These are phyloP conservation scores for Phytophthora ohioensis DNA, from an alignment of 352 stramenopile species.

Conservation along the genomic window DNA sequence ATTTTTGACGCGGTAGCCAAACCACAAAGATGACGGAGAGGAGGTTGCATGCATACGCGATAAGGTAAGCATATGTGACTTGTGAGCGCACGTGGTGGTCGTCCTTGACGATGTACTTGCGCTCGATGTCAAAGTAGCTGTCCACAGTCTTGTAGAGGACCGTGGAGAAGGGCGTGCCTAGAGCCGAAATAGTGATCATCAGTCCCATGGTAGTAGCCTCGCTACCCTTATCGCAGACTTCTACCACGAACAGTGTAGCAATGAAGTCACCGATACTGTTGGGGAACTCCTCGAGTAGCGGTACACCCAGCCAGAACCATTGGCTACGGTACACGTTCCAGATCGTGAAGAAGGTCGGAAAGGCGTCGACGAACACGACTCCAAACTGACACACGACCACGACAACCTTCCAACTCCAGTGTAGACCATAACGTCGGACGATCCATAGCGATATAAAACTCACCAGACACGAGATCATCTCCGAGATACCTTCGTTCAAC, in stretches of 20 bases:
- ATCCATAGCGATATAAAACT: constrained; percentile 50
- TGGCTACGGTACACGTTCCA: constrained; percentile 76
- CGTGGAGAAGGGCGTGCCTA: constrained; percentile 60
- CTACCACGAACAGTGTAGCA: constrained; percentile 57
- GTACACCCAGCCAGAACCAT: constrained; percentile 72
- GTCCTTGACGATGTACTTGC: constrained; percentile 54
- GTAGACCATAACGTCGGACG: constrained; percentile 56
- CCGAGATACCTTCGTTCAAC: constrained; percentile 61
- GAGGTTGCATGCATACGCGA: constrained; percentile 68
- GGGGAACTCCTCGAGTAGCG: constrained; percentile 61
- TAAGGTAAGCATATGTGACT: constrained; percentile 62
- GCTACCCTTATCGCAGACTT: constrained; percentile 57
- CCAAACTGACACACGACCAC: constrained; percentile 51
- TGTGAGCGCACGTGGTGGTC: constrained; percentile 52
- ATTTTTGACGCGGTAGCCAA: constrained; percentile 61
- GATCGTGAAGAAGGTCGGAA: constrained; percentile 68
- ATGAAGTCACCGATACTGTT: constrained; percentile 60
- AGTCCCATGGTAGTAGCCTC: constrained; percentile 63
- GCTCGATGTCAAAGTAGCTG: constrained; percentile 61
- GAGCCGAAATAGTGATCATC: constrained; percentile 49
- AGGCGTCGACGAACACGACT: constrained; percentile 55
- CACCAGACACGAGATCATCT: constrained; percentile 54
- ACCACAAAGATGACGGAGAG: constrained; percentile 55
- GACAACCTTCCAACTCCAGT: constrained; percentile 64
- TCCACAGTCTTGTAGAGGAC: constrained; percentile 70